phyloP scores from a whole-genome alignment of 345 rosid genomes.

The Hibiscus mutabilis region DNA sequence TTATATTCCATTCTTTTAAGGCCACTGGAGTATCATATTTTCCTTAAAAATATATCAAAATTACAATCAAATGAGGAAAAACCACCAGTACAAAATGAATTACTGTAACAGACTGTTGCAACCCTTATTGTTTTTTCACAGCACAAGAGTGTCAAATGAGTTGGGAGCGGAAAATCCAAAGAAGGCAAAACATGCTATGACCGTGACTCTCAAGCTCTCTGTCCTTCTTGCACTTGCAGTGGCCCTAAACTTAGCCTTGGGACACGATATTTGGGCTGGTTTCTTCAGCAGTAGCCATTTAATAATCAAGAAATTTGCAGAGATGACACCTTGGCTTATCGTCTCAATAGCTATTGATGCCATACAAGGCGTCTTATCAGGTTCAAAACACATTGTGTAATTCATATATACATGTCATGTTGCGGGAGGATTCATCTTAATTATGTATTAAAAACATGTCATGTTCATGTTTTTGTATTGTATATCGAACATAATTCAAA shows the following conservation, averaged over 20 bases:
- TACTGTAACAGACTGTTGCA: no score
- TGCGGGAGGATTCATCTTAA: no score
- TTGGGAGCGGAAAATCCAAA: not conserved
- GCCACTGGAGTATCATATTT: no score
- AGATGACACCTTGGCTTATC: not conserved
- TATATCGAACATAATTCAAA: no score
- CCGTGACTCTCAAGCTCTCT: not conserved
- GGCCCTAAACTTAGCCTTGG: not conserved
- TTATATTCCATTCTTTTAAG: no score
- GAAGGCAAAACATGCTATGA: not conserved
- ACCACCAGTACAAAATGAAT: no score
- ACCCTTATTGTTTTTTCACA: not conserved
- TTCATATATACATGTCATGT: no score
- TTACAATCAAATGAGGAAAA: no score
- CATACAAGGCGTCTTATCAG: not conserved
- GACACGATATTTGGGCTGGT: not conserved
- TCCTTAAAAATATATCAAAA: no score
- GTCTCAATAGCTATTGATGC: not conserved
- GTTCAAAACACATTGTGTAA: not conserved
- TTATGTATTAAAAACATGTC: not conserved
- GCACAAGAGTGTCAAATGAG: not conserved
- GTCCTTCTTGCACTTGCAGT: not conserved
- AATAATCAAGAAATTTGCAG: not conserved
- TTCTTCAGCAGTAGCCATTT: not conserved
- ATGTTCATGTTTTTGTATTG: not conserved